Evolutionary conservation across 169 alveolate genomes (phyloP), one percentile per base, ranked within the genome.

Genomic region (Sarcocystis neurona): DNA sequence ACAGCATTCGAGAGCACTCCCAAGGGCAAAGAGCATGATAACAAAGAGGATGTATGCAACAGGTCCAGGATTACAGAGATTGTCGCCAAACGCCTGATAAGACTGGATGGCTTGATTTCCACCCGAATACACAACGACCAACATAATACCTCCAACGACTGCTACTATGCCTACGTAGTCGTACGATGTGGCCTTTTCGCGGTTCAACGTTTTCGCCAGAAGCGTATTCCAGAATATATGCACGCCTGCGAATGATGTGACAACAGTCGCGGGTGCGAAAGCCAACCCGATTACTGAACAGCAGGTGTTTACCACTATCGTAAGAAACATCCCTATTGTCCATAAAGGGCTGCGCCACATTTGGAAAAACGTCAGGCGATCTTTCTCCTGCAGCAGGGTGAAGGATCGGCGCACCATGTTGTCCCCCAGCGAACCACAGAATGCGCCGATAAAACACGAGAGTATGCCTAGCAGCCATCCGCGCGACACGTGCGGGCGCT

Each of bases 341-440:
- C 75, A 63, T 8, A 63, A 20, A 20, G 75, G 75, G 39, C 75
- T 63, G n/a, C 75, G 75, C 75, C 75, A 63, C 75, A 63, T 63
- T 8, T 63, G 75, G 75, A 8, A 63, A 37, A 63, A 37, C 30
- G 10, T 8, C 41, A 63, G 41, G n/a, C n/a, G 41, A 63, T 63
- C 75, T 63, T 30, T 20, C n/a, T n/a, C n/a, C n/a, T n/a, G n/a
- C 12, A 63, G 75, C 30, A 63, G 41, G 12, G n/a, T 8, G n/a
- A 63, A 63, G n/a, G 75, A 63, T 37, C 27, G 6, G 30, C 75
- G 30, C 6, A 63, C 27, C 75, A 63, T 63, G n/a, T 63, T 63
- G 39, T 63, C 75, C 34, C 75, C 75, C 12, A 63, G 39, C 15
- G 75, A 63, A 5, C 75, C 75, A 63, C 75, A 63, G 75, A 63